Percentiles rank a stretch among this genome's conserved stretches.
Evolutionary conservation across 192 early-diverging fungal species (phyloP).

Genomic region (Piromyces finnis): DNA sequence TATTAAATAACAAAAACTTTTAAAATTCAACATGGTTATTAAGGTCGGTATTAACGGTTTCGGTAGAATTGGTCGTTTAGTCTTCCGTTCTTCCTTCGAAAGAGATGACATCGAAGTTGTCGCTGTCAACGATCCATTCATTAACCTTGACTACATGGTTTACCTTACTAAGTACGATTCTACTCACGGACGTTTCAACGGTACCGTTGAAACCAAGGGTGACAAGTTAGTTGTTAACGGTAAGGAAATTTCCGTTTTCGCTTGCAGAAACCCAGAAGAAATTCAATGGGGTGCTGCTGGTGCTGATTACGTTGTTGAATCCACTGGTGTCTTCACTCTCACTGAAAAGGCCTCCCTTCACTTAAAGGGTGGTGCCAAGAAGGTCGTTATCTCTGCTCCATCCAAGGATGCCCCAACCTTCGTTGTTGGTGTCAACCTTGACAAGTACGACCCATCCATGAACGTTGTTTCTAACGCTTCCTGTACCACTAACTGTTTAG

Average conservation of each 20-base stretch:
- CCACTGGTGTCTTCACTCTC: constrained; percentile 96
- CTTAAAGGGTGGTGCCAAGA: constrained; percentile 87
- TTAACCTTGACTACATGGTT: constrained; percentile 87
- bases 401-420: constrained; percentile 96
- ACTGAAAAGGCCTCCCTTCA: constrained; percentile 70
- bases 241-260: constrained; percentile 49
- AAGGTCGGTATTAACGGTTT: constrained; percentile 25
- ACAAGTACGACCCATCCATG: constrained; percentile 58
- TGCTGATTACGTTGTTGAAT: constrained; percentile 91
- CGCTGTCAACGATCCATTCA: constrained; percentile 95
- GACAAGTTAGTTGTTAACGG: constrained; percentile 87
- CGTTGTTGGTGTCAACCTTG: constrained; percentile 91
- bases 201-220: constrained; percentile 56
- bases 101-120: constrained; percentile 58
- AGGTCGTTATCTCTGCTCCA: constrained; percentile 97
- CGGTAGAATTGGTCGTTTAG: constrained; percentile 96
- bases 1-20: neutral
- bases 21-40: neutral
- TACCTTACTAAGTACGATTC: constrained; percentile 77
- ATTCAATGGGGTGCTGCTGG: constrained; percentile 74
- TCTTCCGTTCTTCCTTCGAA: constrained; percentile 70
- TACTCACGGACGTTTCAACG: constrained; percentile 89
- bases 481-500: constrained; percentile 99
- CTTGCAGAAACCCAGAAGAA: constrained; percentile 57
- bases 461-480: constrained; percentile 86